Evolutionary conservation across 805 yeast genomes (phyloP), one percentile per base, ranked within the genome.

Genomic region (Brettanomyces bruxellensis): DNA sequence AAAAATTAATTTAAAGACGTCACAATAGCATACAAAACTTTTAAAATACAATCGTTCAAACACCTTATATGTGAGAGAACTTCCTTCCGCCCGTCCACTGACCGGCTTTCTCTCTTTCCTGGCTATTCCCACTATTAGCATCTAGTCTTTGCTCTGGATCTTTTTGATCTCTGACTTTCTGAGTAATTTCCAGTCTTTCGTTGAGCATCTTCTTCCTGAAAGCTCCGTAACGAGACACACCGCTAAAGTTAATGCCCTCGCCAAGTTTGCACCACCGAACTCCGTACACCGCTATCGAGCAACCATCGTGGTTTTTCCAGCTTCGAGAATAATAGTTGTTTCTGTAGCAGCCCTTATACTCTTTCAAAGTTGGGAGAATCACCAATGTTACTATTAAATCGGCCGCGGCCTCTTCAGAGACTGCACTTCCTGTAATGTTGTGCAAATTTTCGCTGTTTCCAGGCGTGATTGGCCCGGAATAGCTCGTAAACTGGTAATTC

Each of bases 301-400:
- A 73, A 1, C 99, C 99, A 58, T 85, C 87, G 60, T 91, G 99
- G 9, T 70, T 25, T 7, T 22, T 57, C 97, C 98, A 91, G 3
- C 77, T 63, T 44, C 97, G 73, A 1, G 95, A 79, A 56, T 79
- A 78, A 49, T 90, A 66, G 5, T 85, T 90, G 62, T 85, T 72
- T 42, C 85, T 73, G 57, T 63, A 81, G 35, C 74, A 68, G 1
- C 96, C 95, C 18, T 65, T 61, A 58, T 93, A 91, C 34, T 56
- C 49, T n/a, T 69, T 67, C 41, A 93, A 67, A 2, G 77, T 66
- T 1, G 98, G 98, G 43, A 93, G 67, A 28, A 91, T 60, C 32
- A 79, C 56, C 13, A 84, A 43, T 3, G 81, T 75, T 4, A 78
- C 86, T 2, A 80, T 61, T 38, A 82, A 61, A 55, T 82, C 87